Evolutionary conservation across 179 eudicot species (phyloP), one percentile per base, ranked within the genome.

Genomic region (Heliamphora pulchella): DNA sequence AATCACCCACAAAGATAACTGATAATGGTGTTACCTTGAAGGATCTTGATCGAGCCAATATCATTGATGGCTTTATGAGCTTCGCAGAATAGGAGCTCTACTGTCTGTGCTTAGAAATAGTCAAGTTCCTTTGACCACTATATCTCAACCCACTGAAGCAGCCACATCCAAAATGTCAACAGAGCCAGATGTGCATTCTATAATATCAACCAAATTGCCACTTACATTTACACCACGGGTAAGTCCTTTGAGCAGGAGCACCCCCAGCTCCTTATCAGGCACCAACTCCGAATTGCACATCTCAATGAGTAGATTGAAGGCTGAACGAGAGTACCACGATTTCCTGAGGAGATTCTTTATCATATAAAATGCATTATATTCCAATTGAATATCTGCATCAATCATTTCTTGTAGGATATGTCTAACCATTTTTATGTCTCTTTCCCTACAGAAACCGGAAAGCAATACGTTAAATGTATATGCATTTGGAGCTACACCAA

Each of bases 391-490:
- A 44, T 84, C 82, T 8, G 65, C 71, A 71, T 77, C 89, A 82
- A 46, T 20, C 91, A 89, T 89, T 62, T 88, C 83, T 58, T 61
- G 53, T 57, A 89, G 75, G 57, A 89, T 59, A 66, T 72, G 61
- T 79, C 76, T 67, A 80, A 88, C 78, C 85, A 75, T 82, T 39
- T 78, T 54, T 54, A 83, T 51, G 69, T 89, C 87, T 65, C 77
- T 72, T 39, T 74, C 78, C 79, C 76, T 81, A 76, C 88, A 88
- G 75, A 88, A 82, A 81, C 87, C 85, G 48, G 66, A 86, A 48
- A 86, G 75, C 79, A 89, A 65, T 70, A 84, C 31, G 76, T 84
- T 81, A 78, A 82, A 87, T 3, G 84, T 82, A n/a, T 71, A 78
- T 55, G 59, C 78, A 78, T 84, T 84, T 58, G 88, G 90, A 66